Evolutionary conservation across 805 yeast species (phyloP), one percentile per base, ranked within the genome.

Genomic region (Pichia paraexigua): DNA sequence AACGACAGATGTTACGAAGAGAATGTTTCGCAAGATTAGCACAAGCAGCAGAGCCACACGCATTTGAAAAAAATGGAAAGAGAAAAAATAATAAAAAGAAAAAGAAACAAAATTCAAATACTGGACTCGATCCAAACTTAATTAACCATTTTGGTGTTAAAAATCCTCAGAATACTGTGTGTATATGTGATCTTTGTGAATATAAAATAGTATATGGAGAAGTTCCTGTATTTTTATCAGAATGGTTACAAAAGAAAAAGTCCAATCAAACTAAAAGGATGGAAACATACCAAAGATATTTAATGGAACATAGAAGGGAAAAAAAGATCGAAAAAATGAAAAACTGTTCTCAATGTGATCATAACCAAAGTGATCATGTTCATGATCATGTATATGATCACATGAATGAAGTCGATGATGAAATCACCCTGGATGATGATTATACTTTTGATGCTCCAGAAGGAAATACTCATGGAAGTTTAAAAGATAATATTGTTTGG

Each of bases 141-240:
- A 46, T 46, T 15, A 46, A 46, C 20, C 49, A 40, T 40, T 25
- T 46, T 8, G 49, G 49, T 40, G 15, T 17, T 6, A 48, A 48
- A 17, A 43, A 48, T n/a, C 41, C 44, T 17, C 20, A 43, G 8
- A 48, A 47, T 39, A 41, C 30, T 32, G 20, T 12, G 11, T 64
- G 65, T 65, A 47, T 56, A 2, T 77, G 82, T 59, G 65, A 74
- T 46, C 68, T 77, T 44, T 77, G 82, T 63, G 77, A 76, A 55
- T 77, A 74, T 60, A 78, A 76, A 57, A 66, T 68, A 11, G 68
- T 76, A 5, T 77, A 65, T 58, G 81, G 82, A 1, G 60, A 60
- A 30, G 70, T 71, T 51, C 81, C 82, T 0, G 53, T 63, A 24
- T 72, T 71, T 53, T 62, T 75, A 63, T 70, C 75, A 56, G 69